A percentile compares a stretch with the other conserved stretches of the same genome.
These are phyloP conservation scores for Crassisporium funariophilum DNA, from an alignment of 768 basidiomycete species.

Conservation along the genomic window DNA sequence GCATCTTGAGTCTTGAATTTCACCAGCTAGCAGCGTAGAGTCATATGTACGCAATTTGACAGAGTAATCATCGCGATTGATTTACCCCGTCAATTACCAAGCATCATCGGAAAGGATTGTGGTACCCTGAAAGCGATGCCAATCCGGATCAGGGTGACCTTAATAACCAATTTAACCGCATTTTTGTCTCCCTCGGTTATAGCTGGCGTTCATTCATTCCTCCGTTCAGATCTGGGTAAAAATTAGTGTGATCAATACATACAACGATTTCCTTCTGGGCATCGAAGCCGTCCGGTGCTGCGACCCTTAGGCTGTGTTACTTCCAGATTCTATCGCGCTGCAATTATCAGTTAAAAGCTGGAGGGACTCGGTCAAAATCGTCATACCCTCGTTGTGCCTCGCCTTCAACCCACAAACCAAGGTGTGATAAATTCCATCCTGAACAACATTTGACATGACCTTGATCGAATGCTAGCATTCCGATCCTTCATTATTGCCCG, in stretches of 20 bases:
- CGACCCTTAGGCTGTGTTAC: slow-evolving; percentile 21
- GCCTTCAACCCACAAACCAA: background rate
- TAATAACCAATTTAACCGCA: slow-evolving; percentile 19
- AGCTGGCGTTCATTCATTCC: slow-evolving; percentile 21
- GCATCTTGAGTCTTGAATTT: too few species aligned
- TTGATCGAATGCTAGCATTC: background rate
- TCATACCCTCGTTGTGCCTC: background rate
- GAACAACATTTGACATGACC: too few species aligned
- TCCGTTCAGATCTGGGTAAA: slow-evolving; percentile 20
- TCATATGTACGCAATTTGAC: too few species aligned
- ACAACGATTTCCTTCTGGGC: slow-evolving; percentile 21
- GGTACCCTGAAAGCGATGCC: slow-evolving; percentile 22
- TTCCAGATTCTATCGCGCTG: slow-evolving; percentile 6
- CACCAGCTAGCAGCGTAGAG: too few species aligned
- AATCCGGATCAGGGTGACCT: slow-evolving; percentile 18
- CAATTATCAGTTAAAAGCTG: slow-evolving; percentile 15
- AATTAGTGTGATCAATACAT: slow-evolving; percentile 18
- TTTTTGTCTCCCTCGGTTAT: slow-evolving; percentile 19
- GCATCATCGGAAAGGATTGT: too few species aligned
- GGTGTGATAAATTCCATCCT: background rate
- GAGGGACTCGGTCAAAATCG: background rate
- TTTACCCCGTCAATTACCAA: too few species aligned
- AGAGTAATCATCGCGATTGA: too few species aligned
- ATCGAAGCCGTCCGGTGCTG: slow-evolving; percentile 14
- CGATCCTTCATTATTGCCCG: background rate